Percentiles rank a stretch among this genome's conserved stretches.
These are phyloP conservation scores for Psidium guajava DNA, from an alignment of 345 rosid species.

Conservation along the genomic window DNA sequence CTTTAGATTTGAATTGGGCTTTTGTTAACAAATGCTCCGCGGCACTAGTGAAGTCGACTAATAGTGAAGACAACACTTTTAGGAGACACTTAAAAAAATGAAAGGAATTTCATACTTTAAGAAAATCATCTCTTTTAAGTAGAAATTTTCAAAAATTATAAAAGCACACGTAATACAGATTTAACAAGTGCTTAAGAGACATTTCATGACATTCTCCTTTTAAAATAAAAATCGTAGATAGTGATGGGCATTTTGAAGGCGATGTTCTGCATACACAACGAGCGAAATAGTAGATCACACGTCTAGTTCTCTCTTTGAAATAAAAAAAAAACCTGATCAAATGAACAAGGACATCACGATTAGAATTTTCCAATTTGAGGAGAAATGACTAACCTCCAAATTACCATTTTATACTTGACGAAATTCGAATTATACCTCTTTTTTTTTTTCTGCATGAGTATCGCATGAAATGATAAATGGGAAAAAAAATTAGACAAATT, in stretches of 20 bases:
- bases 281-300: background rate
- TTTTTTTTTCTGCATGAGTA: no score
- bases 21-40: background rate
- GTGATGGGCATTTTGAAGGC: background rate
- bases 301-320: background rate
- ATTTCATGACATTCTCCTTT: background rate
- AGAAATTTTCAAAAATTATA: background rate
- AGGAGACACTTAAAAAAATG: background rate
- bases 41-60: background rate
- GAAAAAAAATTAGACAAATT: background rate
- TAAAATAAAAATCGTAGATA: background rate
- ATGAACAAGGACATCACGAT: background rate
- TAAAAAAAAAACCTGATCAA: rapidly evolving
- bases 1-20: background rate
- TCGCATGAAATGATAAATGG: no score
- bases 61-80: background rate
- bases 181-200: background rate
- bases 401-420: background rate
- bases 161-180: background rate
- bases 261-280: background rate
- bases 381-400: background rate
- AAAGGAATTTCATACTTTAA: background rate
- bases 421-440: background rate
- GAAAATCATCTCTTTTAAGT: background rate
- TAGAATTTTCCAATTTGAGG: background rate